These are phyloP conservation scores for Phytophthora syringae DNA, from an alignment of 352 stramenopile species.

Conservation along the genomic window DNA sequence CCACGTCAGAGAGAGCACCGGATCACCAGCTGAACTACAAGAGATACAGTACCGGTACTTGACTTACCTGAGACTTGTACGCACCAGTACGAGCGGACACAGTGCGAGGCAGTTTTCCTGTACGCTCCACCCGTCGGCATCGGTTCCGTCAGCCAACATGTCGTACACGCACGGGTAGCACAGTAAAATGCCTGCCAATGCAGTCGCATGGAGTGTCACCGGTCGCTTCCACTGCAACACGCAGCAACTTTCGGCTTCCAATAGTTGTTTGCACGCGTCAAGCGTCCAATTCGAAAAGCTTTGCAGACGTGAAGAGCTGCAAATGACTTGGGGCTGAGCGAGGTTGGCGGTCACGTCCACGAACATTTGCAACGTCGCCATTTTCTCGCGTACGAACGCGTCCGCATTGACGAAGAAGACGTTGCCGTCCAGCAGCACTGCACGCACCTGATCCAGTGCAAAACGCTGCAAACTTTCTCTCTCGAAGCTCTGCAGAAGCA, in stretches of 20 bases:
- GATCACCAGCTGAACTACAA: too few species aligned
- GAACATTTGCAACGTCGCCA: conserved; percentile 31
- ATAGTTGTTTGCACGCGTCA: conserved; percentile 23
- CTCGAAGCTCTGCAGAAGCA: conserved; percentile 31
- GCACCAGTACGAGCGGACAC: conserved; percentile 51
- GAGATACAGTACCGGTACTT: too few species aligned
- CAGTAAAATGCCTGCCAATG: conserved; percentile 49
- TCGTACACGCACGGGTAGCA: conserved; percentile 58
- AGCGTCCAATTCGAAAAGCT: conserved; percentile 18
- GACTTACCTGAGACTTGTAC: too few species aligned
- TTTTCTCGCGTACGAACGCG: conserved; percentile 45
- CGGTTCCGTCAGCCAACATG: conserved; percentile 15
- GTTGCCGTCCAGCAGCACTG: conserved; percentile 45
- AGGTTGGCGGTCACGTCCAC: conserved; percentile 47
- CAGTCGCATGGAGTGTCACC: conserved; percentile 25
- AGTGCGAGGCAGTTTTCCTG: conserved; percentile 64
- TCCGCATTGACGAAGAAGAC: conserved; percentile 51
- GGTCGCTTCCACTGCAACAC: conserved; percentile 29
- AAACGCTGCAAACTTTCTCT: not conserved
- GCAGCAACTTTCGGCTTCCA: conserved; percentile 3
- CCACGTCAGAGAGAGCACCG: conserved; percentile 13
- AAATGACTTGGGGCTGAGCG: conserved; percentile 13
- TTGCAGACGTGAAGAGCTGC: conserved; percentile 5
- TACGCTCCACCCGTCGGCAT: conserved; percentile 24
- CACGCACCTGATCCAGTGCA: conserved; percentile 21